Conservation (phyloP, 2,329 filamentous ascomycete species). For the Colletotrichum melonis region DNA sequence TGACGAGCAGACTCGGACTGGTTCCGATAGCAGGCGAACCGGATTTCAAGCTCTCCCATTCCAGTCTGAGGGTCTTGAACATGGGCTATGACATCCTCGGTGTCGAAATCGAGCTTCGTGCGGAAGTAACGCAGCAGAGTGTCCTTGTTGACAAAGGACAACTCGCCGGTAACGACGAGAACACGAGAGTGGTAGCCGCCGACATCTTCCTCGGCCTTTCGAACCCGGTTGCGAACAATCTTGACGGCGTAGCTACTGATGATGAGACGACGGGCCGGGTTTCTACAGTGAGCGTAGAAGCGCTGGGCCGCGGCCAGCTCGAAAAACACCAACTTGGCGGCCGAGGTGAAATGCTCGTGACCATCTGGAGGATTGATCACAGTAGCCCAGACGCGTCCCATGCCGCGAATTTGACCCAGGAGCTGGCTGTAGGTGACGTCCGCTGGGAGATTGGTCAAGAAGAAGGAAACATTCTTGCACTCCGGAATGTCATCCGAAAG, state of each 20-base stretch:
- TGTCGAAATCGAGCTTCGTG: conserved; percentile 56
- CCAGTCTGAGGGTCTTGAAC: conserved; percentile 36
- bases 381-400: conserved; percentile 63
- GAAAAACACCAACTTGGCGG: conserved; percentile 64
- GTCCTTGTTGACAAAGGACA: conserved; percentile 54
- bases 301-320: conserved; percentile 50
- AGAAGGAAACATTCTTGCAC: conserved; percentile 61
- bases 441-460: conserved; percentile 63
- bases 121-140: conserved; percentile 55
- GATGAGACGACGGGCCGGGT: conserved; percentile 44
- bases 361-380: conserved; percentile 62
- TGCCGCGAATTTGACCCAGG: conserved; percentile 53
- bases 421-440: conserved; percentile 55
- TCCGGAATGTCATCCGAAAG: conserved; percentile 52
- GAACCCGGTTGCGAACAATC: conserved; percentile 62
- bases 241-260: conserved; percentile 50
- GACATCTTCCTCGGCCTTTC: conserved; percentile 44
- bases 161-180: conserved; percentile 60
- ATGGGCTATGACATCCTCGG: conserved; percentile 54
- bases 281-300: conserved; percentile 41
- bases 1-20: conserved; percentile 61
- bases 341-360: conserved; percentile 49
- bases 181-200: conserved; percentile 55
- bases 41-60: conserved; percentile 57
- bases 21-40: conserved; percentile 66